phyloP scores from a whole-genome alignment of 495 filamentous ascomycete species.

The Echria macrotheca region DNA sequence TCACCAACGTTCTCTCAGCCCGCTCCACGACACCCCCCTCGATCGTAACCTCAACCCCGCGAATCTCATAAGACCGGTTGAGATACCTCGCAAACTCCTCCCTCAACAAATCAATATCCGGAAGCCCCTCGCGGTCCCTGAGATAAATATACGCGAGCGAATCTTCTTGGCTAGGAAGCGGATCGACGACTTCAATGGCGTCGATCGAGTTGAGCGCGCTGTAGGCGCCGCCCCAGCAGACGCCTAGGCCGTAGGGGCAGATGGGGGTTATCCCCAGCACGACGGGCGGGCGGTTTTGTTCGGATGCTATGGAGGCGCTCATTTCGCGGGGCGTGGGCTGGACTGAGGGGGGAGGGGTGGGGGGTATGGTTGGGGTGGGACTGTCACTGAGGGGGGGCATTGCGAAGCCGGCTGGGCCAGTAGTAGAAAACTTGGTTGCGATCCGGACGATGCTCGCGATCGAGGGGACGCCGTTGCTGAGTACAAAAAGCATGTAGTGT shows the following conservation, averaged over 20 bases:
- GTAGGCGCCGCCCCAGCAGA: slow-evolving; percentile 8
- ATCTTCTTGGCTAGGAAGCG: slow-evolving; percentile 2
- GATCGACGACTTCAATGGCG: slow-evolving; percentile 5
- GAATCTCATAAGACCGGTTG: slow-evolving; percentile 3
- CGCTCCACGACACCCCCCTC: neutral
- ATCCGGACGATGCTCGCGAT: slow-evolving; percentile 5
- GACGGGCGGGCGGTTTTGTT: neutral
- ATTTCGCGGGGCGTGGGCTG: neutral
- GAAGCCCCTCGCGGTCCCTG: neutral
- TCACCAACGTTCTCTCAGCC: neutral
- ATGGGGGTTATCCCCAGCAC: slow-evolving; percentile 1
- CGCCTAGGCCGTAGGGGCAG: slow-evolving; percentile 8
- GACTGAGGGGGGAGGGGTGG: neutral
- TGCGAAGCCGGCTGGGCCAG: neutral
- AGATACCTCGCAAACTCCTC: slow-evolving; percentile 1
- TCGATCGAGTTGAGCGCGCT: neutral
- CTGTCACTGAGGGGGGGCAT: neutral
- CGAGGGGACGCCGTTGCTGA: slow-evolving; percentile 1
- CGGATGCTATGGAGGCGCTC: neutral
- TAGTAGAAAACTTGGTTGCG: neutral
- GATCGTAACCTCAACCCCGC: slow-evolving; percentile 1
- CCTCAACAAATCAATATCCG: neutral
- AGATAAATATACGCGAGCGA: slow-evolving; percentile 4
- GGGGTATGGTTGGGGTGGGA: too few species aligned
- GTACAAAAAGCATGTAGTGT: slow-evolving; percentile 10